phyloP scores from a whole-genome alignment of 192 early-diverging fungal genomes.

The Coemansia brasiliensis region DNA sequence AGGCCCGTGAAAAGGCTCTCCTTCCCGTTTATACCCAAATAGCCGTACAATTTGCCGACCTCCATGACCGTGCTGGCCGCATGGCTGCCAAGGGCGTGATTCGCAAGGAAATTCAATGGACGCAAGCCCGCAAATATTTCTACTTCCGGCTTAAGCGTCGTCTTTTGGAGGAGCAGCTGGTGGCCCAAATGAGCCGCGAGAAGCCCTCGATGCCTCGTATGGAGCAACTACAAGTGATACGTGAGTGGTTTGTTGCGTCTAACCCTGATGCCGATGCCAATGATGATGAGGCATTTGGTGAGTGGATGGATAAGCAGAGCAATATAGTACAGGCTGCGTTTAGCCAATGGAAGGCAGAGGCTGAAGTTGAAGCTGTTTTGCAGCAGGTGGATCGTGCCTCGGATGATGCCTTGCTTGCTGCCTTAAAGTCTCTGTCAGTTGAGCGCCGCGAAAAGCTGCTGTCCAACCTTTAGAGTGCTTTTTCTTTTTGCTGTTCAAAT shows the following conservation, averaged over 20 bases:
- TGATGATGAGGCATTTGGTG: conserved; percentile 60
- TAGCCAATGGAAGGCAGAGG: conserved; percentile 9
- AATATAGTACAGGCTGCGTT: conserved; percentile 3
- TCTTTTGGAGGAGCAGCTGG: conserved; percentile 76
- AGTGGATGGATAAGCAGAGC: conserved; percentile 60
- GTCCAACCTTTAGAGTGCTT: conserved; percentile 21
- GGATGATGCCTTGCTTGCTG: conserved; percentile 41
- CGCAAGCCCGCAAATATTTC: conserved; percentile 80
- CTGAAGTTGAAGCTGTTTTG: conserved; percentile 8
- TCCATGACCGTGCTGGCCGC: conserved; percentile 93
- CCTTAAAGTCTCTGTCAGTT: conserved; percentile 30
- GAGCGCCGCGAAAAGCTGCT: conserved; percentile 48
- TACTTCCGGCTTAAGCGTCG: conserved; percentile 89
- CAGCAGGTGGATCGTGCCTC: conserved; percentile 14
- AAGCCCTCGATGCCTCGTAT: conserved; percentile 39
- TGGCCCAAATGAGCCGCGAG: conserved; percentile 57
- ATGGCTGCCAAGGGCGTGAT: conserved; percentile 95
- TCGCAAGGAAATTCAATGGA: conserved; percentile 76
- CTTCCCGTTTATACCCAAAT: conserved; percentile 92
- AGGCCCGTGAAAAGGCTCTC: conserved; percentile 82
- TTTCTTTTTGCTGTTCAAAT: conserved; percentile 5
- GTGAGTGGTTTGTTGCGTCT: conserved; percentile 62
- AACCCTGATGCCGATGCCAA: conserved; percentile 56
- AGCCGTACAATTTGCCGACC: conserved; percentile 94
- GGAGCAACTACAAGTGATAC: conserved; percentile 55